These are phyloP conservation scores for Penicillium sp. DNA, from an alignment of 2,329 filamentous ascomycete genomes.

Conservation along the genomic window DNA sequence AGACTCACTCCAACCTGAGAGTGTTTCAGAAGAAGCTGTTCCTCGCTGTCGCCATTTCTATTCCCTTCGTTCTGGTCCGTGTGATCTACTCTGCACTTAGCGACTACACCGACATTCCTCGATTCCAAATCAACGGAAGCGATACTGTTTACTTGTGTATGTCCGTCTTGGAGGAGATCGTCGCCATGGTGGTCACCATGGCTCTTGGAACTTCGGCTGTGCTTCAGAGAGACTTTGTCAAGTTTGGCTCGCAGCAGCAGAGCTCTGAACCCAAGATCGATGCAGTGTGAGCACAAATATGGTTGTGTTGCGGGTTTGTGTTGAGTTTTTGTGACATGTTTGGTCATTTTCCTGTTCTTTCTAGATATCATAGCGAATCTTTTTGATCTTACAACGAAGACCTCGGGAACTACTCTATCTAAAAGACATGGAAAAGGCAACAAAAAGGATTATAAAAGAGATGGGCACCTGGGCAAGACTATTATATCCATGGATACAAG, in stretches of 20 bases:
- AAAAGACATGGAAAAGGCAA: no score
- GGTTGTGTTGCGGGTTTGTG: not conserved
- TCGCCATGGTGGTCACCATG: conserved; percentile 26
- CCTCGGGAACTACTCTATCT: no score
- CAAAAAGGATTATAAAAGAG: no score
- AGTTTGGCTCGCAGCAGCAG: not conserved
- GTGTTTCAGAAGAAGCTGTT: conserved; percentile 30
- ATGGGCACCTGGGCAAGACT: no score
- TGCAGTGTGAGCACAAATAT: not conserved
- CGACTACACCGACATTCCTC: conserved; percentile 18
- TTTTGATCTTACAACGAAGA: no score
- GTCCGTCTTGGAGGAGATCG: conserved; percentile 33
- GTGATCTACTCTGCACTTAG: conserved; percentile 29
- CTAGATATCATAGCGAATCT: no score
- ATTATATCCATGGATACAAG: no score
- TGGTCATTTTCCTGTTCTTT: no score
- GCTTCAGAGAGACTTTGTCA: not conserved
- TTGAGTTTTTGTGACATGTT: not conserved
- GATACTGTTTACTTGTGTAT: conserved; percentile 33
- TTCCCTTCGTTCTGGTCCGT: conserved; percentile 30
- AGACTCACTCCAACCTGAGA: conserved; percentile 5
- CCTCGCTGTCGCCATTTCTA: conserved; percentile 26
- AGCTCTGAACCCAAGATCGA: not conserved
- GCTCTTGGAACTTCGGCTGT: conserved; percentile 22
- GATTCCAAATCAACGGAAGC: conserved; percentile 13